Percentiles rank a stretch among this genome's conserved stretches.
Evolutionary conservation across 345 rosid species (phyloP).

Genomic region (Abelmoschus esculentus): DNA sequence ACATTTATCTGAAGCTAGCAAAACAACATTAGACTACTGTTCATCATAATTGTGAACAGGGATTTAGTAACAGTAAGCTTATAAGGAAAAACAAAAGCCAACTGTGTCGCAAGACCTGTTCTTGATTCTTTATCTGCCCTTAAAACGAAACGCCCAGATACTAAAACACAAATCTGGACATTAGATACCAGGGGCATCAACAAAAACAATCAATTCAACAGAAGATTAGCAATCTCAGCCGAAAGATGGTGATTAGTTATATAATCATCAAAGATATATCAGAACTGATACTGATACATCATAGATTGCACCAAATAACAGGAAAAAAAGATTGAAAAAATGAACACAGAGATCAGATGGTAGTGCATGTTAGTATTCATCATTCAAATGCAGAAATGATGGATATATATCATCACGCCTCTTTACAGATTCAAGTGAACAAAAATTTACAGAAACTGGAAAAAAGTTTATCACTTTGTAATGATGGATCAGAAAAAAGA

Average conservation of each 20-base stretch:
- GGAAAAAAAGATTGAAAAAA: background rate
- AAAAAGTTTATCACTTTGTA: background rate
- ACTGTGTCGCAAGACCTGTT: constrained; percentile 78
- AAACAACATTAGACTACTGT: too few species aligned
- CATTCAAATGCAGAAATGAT: constrained; percentile 46
- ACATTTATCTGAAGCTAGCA: too few species aligned
- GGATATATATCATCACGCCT: constrained; percentile 62
- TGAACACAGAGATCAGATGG: constrained; percentile 74
- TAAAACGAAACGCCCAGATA: constrained; percentile 64
- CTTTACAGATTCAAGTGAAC: constrained; percentile 15
- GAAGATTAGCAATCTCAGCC: constrained; percentile 57
- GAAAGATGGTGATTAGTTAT: constrained; percentile 60
- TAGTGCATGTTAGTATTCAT: constrained; percentile 77
- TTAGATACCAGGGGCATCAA: constrained; percentile 73
- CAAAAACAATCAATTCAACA: too few species aligned
- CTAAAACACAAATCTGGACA: constrained; percentile 32
- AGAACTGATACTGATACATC: constrained; percentile 44
- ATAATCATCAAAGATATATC: constrained; percentile 42
- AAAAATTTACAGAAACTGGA: background rate
- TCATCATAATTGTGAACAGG: too few species aligned
- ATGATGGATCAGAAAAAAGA: background rate
- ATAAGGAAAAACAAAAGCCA: constrained; percentile 23
- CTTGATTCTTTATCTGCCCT: constrained; percentile 47
- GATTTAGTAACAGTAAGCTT: constrained; percentile 58
- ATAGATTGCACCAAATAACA: constrained; percentile 35